Evolutionary conservation across 2,329 filamentous ascomycete species (phyloP).

Genomic region (Huntiella moniliformis): DNA sequence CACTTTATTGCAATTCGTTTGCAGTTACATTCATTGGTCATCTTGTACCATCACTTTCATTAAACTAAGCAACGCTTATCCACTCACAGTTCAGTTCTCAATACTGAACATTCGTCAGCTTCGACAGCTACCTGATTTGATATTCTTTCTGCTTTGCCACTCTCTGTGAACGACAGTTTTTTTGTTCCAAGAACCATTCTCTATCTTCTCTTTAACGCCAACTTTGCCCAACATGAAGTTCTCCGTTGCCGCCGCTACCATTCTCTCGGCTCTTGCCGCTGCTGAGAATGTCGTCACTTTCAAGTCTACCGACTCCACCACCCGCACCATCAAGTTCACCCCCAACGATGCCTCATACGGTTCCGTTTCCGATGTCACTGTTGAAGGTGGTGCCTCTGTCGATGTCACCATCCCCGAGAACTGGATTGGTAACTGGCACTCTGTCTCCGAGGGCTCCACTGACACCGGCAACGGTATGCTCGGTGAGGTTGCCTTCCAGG

Average conservation of each 20-base stretch:
- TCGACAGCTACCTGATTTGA: neutral
- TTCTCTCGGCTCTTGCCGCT: constrained; percentile 26
- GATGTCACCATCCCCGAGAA: constrained; percentile 24
- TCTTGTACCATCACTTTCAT: constrained; percentile 6
- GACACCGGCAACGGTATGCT: constrained; percentile 29
- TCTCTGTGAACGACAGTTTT: neutral
- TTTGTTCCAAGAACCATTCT: neutral
- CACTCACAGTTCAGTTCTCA: neutral
- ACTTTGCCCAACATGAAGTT: constrained; percentile 7
- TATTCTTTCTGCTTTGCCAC: neutral
- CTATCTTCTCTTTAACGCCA: neutral
- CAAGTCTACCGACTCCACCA: constrained; percentile 33
- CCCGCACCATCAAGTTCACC: constrained; percentile 33
- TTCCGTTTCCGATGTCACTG: constrained; percentile 21
- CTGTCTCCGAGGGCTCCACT: constrained; percentile 25
- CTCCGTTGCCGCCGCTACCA: constrained; percentile 22
- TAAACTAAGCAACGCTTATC: constrained; percentile 1
- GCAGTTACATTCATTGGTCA: constrained; percentile 5
- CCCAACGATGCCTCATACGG: constrained; percentile 20
- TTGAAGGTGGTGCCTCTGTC: constrained; percentile 22
- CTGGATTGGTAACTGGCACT: constrained; percentile 34
- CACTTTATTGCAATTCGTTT: constrained; percentile 3
- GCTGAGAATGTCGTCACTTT: constrained; percentile 36
- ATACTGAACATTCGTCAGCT: neutral
- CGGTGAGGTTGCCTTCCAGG: constrained; percentile 31